Percentiles rank a stretch among this genome's conserved stretches.
Evolutionary conservation across 352 stramenopile genomes (phyloP).

Genomic region (Globisporangium nodosum): DNA sequence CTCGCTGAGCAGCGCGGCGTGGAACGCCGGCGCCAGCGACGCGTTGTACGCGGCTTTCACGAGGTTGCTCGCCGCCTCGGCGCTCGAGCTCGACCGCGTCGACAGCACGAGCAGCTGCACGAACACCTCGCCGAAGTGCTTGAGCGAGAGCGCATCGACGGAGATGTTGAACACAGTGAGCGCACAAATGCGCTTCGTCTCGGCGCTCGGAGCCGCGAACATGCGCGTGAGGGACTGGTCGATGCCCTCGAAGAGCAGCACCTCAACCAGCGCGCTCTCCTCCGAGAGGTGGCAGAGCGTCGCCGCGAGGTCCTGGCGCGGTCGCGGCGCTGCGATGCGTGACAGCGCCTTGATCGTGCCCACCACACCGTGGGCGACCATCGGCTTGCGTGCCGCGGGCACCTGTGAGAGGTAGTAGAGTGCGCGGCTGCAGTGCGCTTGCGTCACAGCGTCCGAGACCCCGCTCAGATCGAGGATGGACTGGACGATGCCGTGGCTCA

Average conservation of each 20-base stretch:
- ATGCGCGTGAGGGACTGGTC: conserved; percentile 53
- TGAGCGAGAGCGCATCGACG: conserved; percentile 43
- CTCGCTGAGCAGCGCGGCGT: conserved; percentile 49
- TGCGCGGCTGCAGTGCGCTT: conserved; percentile 59
- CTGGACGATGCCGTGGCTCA: conserved; percentile 65
- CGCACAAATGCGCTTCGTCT: conserved; percentile 70
- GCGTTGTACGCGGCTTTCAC: conserved; percentile 75
- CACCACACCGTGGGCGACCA: conserved; percentile 51
- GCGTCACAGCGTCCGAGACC: conserved; percentile 40
- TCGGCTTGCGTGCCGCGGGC: conserved; percentile 34
- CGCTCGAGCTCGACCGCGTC: conserved; percentile 13
- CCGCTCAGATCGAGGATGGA: conserved; percentile 43
- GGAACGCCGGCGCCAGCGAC: conserved; percentile 46
- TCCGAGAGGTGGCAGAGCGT: conserved; percentile 65
- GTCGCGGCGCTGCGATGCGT: conserved; percentile 19
- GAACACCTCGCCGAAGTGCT: conserved; percentile 62
- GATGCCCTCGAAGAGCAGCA: conserved; percentile 63
- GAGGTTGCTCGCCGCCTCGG: conserved; percentile 28
- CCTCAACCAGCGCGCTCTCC: conserved; percentile 44
- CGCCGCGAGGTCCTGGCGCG: conserved; percentile 59
- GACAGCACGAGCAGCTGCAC: conserved; percentile 42
- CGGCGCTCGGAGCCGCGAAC: conserved; percentile 29
- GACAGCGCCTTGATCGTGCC: conserved; percentile 37
- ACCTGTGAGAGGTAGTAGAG: conserved; percentile 58
- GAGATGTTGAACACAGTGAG: conserved; percentile 70